A percentile compares a stretch with the other conserved stretches of the same genome.
Conservation (phyloP, 1,284 basidiomycete species). For the Cutaneotrichosporon cyanovorans region DNA sequence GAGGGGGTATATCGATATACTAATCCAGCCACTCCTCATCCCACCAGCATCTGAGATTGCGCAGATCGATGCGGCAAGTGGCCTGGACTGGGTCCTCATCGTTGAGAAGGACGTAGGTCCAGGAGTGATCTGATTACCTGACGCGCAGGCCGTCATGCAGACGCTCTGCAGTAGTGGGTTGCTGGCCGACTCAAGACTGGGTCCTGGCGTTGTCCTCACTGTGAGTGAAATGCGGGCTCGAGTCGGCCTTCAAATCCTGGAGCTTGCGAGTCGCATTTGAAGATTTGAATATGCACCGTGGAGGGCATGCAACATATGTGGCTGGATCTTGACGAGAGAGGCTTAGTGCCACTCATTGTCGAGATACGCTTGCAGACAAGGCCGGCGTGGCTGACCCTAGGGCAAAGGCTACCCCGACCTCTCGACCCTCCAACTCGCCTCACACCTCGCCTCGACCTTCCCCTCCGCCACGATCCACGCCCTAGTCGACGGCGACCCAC, state of each 20-base stretch:
- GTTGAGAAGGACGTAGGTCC: slow-evolving; percentile 77
- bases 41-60: slow-evolving; percentile 65
- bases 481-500: slow-evolving; percentile 82
- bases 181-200: slow-evolving; percentile 44
- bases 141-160: slow-evolving; percentile 72
- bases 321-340: too few relatives aligned
- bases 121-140: background rate
- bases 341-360: too few relatives aligned
- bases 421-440: slow-evolving; percentile 72
- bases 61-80: slow-evolving; percentile 52
- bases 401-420: slow-evolving; percentile 92
- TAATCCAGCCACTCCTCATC: slow-evolving; percentile 60
- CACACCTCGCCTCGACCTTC: slow-evolving; percentile 59
- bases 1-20: slow-evolving; percentile 1
- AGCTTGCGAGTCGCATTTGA: too few relatives aligned
- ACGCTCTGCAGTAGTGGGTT: slow-evolving; percentile 60
- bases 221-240: slow-evolving; percentile 21
- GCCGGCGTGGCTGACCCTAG: slow-evolving; percentile 50
- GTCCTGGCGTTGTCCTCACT: slow-evolving; percentile 35
- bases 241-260: too few relatives aligned
- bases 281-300: slow-evolving; percentile 24
- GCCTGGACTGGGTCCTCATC: slow-evolving; percentile 67
- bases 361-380: too few relatives aligned
- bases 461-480: slow-evolving; percentile 63
- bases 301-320: too few relatives aligned